Evolutionary conservation across 1,139 yeast genomes (phyloP).

Genomic region (Geotrichum fermentans): DNA sequence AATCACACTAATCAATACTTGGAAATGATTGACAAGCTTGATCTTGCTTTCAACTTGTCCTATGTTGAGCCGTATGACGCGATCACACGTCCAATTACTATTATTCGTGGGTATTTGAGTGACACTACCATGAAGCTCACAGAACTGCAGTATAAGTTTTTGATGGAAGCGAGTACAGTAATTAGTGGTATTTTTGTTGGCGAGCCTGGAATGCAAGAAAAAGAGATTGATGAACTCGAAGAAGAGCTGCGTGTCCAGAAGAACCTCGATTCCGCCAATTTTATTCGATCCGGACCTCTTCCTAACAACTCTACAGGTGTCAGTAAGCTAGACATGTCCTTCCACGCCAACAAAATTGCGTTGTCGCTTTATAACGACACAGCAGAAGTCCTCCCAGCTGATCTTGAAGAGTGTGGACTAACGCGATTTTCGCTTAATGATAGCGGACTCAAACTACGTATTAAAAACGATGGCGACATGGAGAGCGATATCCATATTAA

Average conservation of each 20-base stretch:
- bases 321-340: slow-evolving; percentile 29
- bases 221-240: slow-evolving; percentile 53
- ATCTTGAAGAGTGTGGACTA: slow-evolving; percentile 43
- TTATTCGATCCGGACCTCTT: slow-evolving; percentile 2
- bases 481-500: slow-evolving; percentile 59
- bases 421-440: slow-evolving; percentile 63
- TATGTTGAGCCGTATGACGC: slow-evolving; percentile 42
- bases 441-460: slow-evolving; percentile 47
- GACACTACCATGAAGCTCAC: slow-evolving; percentile 66
- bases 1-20: slow-evolving; percentile 48
- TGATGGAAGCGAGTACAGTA: slow-evolving; percentile 53
- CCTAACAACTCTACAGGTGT: slow-evolving; percentile 13
- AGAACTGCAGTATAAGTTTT: slow-evolving; percentile 65
- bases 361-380: slow-evolving; percentile 64
- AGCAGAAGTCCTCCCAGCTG: slow-evolving; percentile 33
- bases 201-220: slow-evolving; percentile 46
- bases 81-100: slow-evolving; percentile 48
- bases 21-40: slow-evolving; percentile 66
- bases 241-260: slow-evolving; percentile 32
- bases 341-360: slow-evolving; percentile 59
- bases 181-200: slow-evolving; percentile 54
- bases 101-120: slow-evolving; percentile 56
- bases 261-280: slow-evolving; percentile 21
- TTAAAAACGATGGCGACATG: slow-evolving; percentile 54
- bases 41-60: slow-evolving; percentile 58